These are phyloP conservation scores for Aspergillus quadrilineatus DNA, from an alignment of 2,329 filamentous ascomycete genomes.

Conservation along the genomic window DNA sequence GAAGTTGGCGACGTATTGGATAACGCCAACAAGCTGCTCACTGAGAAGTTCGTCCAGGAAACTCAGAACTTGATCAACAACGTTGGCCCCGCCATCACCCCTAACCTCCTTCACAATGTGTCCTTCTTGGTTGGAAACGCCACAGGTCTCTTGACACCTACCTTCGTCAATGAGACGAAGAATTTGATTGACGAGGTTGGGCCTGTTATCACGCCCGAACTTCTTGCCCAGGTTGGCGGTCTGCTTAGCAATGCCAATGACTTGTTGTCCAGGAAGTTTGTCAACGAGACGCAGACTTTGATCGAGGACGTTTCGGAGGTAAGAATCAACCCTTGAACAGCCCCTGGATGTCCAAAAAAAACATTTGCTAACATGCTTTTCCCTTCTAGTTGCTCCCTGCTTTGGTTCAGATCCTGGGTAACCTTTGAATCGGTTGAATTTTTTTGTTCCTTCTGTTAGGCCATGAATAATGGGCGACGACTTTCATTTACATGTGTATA, in stretches of 20 bases:
- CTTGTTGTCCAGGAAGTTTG: conserved; percentile 22
- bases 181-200: conserved; percentile 30
- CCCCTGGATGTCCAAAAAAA: background rate
- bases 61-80: conserved; percentile 22
- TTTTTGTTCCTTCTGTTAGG: conserved; percentile 11
- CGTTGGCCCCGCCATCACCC: conserved; percentile 26
- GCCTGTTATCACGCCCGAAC: conserved; percentile 29
- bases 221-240: conserved; percentile 27
- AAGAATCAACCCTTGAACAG: conserved; percentile 10
- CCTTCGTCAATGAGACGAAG: conserved; percentile 32
- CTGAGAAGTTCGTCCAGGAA: conserved; percentile 28
- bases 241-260: conserved; percentile 21
- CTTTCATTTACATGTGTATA: conserved; percentile 35
- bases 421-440: conserved; percentile 23
- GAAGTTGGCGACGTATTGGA: conserved; percentile 25
- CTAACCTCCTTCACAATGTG: conserved; percentile 30
- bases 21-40: conserved; percentile 28
- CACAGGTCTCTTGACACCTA: conserved; percentile 29
- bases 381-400: conserved; percentile 29
- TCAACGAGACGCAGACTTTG: conserved; percentile 29
- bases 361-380: conserved; percentile 14
- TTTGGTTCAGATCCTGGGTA: conserved; percentile 30
- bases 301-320: conserved; percentile 33
- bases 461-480: conserved; percentile 27
- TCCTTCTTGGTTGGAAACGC: conserved; percentile 33